Base-by-base conservation (phyloP, 768 basidiomycete species). In the Russula griseocarnosa region DNA sequence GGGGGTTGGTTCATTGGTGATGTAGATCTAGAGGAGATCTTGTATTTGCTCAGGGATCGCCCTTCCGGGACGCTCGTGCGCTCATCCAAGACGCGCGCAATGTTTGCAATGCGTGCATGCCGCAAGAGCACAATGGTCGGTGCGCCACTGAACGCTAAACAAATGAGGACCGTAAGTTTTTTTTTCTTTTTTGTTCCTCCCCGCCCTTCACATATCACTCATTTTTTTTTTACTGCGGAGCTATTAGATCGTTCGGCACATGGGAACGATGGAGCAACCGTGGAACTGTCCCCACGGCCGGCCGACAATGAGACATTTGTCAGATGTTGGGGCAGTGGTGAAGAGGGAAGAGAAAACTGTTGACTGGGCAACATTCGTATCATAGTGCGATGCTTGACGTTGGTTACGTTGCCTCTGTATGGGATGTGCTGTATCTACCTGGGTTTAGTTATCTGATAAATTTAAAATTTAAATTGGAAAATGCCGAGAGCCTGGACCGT, bases 21-120 rank as follows among this genome's bases (percentile, higher is more conserved):
- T 8, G 1, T 71, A 96, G 95, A 98, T 74, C 79, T 98, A 20
- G 95, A 96, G 74, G 97, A 98, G 70, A 80, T 99, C 10, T 81
- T 99, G 26, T 86, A 95, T 68, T 77, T 96, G 16, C 80, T 99
- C 76, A 84, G 84, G 42, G 90, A 95, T 70, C 79, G 82, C 9
- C 87, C 93, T 0, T 74, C 79, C 0, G 90, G 92, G 2, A 84
- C 87, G 70, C 90, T 93, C 83, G 91, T 97, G 0, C 81, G 97
- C 24, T 97, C 94, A 71, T 88, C 89, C 18, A 98, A 98, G 74
- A 93, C 91, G 18, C 83, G 94, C 18, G 81, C 86, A 5, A 98
- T 99, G 95, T 98, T 99, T 71, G 97, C 97, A 0, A 91, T 87
- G 83, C 83, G 95, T 40, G 97, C 97, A 0, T 99, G 97, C 75